These are phyloP conservation scores for Lumnitzera littorea DNA, from an alignment of 345 rosid species.

Conservation along the genomic window DNA sequence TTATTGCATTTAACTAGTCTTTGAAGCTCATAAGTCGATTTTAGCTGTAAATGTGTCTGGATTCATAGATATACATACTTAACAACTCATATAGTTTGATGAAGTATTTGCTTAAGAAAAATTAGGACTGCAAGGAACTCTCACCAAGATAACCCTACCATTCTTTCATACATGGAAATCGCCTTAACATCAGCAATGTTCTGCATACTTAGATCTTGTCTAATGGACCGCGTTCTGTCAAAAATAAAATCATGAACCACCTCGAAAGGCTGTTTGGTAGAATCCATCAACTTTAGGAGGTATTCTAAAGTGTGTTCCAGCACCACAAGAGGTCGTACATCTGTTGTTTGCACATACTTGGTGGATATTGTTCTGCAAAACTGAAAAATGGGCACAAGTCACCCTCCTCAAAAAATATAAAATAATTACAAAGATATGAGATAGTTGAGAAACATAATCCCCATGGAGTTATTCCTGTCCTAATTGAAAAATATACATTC, in stretches of 20 bases:
- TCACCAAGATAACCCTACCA: conserved; percentile 44
- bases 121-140: not conserved
- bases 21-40: too few relatives aligned
- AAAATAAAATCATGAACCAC: conserved; percentile 85
- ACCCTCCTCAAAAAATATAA: conserved; percentile 1
- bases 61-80: not conserved
- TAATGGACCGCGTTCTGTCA: conserved; percentile 88
- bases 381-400: conserved; percentile 29
- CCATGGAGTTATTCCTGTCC: not conserved
- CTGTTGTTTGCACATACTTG: conserved; percentile 40
- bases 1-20: too few relatives aligned
- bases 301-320: conserved; percentile 65
- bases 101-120: not conserved
- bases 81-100: not conserved
- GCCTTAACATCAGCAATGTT: conserved; percentile 50
- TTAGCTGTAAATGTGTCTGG: not conserved
- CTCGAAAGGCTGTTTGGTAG: conserved; percentile 57
- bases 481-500: too few relatives aligned
- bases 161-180: conserved; percentile 67
- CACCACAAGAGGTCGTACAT: conserved; percentile 71
- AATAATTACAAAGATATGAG: not conserved
- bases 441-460: not conserved
- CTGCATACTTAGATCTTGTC: conserved; percentile 95
- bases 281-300: conserved; percentile 57
- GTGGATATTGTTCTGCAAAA: conserved; percentile 88